Evolutionary conservation across 306 rosid genomes (phyloP), one percentile per base, ranked within the genome.

Genomic region (Lablab purpureus): DNA sequence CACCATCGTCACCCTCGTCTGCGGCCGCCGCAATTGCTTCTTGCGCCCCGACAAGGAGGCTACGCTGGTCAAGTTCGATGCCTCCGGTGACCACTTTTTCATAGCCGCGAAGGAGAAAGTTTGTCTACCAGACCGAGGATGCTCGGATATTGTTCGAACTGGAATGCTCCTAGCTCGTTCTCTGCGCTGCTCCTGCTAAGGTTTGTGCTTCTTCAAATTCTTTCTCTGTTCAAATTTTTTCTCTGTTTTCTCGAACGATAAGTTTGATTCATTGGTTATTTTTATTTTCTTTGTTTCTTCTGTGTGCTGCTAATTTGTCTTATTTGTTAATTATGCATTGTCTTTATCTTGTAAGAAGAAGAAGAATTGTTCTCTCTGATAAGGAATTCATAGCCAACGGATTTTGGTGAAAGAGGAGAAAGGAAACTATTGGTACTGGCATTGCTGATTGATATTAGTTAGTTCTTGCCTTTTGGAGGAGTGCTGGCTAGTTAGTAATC

Each of bases 91-190:
- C 0, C 82, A 73, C 81, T 95, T 95, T 58, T 87, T 85, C 11
- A 84, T 95, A 97, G 92, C 87, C 1, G 52, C 54, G 51, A 95
- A 85, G 43, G 90, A 90, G 76, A 88, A 74, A 75, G 86, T 88
- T 1, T 2, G 89, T 95, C 47, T 98, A 95, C 34, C 87, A 91
- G 36, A 89, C 97, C 0, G 99, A 92, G 84, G 99, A 95, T 74
- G 98, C 97, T 2, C 79, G 84, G 23, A 47, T 95, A 83, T 78
- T 95, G 67, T 78, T 84, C 3, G 94, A 95, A 60, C 78, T 95
- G 71, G 86, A 87, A 69, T 86, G 85, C 52, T 80, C 75, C 11
- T 88, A 88, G 17, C 80, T 86, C 21, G 85, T 92, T 81, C 91
- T 91, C 5, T 92, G 95, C 17, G 85, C 85, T 4, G 82, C 89